Evolutionary conservation across 805 yeast species (phyloP).

Genomic region (Candida orba): DNA sequence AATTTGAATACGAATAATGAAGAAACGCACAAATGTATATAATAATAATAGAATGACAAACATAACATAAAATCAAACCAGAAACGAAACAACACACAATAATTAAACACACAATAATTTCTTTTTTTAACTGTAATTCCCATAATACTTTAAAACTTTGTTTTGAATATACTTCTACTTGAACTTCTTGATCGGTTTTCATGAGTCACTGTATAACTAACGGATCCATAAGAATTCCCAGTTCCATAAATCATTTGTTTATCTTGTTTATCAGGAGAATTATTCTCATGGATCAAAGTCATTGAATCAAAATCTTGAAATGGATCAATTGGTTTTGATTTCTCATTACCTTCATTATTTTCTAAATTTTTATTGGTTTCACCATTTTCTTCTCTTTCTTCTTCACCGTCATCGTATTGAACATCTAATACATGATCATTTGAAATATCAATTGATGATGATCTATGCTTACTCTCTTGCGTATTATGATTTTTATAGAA

Average conservation of each 20-base stretch:
- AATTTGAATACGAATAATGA: neutral
- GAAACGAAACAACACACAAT: too few species aligned
- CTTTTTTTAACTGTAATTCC: neutral
- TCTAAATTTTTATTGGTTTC: neutral
- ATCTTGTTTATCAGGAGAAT: slow-evolving; percentile 27
- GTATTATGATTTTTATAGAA: slow-evolving; percentile 29
- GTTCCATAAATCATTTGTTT: slow-evolving; percentile 42
- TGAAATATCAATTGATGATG: slow-evolving; percentile 24
- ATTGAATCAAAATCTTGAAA: slow-evolving; percentile 81
- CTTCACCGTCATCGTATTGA: slow-evolving; percentile 6
- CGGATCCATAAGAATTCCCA: slow-evolving; percentile 33
- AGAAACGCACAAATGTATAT: too few species aligned
- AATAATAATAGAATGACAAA: too few species aligned
- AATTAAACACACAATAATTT: too few species aligned
- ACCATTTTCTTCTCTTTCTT: slow-evolving; percentile 15
- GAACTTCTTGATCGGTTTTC: slow-evolving; percentile 31
- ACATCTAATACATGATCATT: slow-evolving; percentile 19
- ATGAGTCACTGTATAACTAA: slow-evolving; percentile 32
- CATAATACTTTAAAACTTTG: slow-evolving; percentile 15
- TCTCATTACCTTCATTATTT: slow-evolving; percentile 5
- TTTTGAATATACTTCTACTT: slow-evolving; percentile 27
- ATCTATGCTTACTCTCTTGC: slow-evolving; percentile 12
- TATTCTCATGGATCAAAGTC: slow-evolving; percentile 70
- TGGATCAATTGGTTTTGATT: slow-evolving; percentile 44
- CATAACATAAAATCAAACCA: too few species aligned